These are phyloP conservation scores for Lentinus brumalis DNA, from an alignment of 768 basidiomycete species.

Conservation along the genomic window DNA sequence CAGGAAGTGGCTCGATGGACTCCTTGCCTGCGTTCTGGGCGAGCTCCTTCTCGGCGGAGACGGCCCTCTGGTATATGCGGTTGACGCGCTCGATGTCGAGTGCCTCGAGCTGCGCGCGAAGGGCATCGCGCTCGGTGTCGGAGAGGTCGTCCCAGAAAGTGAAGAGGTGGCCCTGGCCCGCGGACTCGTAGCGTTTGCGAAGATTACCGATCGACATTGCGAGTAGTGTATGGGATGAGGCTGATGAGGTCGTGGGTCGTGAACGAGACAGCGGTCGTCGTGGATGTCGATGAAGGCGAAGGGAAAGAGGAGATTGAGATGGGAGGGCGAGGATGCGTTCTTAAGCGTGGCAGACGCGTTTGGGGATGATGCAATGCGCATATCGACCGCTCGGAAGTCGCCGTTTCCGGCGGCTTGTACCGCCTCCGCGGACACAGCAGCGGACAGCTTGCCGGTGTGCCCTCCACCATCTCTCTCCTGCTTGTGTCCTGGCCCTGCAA, in stretches of 20 bases:
- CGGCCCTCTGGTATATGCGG: slow-evolving; percentile 78
- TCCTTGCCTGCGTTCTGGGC: slow-evolving; percentile 45
- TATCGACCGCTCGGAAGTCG: slow-evolving; percentile 13
- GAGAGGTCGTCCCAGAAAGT: slow-evolving; percentile 81
- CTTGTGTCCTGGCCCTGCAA: neutral
- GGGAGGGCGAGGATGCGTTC: neutral
- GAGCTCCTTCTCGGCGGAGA: slow-evolving; percentile 61
- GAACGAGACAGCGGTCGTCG: slow-evolving; percentile 3
- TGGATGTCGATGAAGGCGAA: neutral
- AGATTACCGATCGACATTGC: slow-evolving; percentile 61
- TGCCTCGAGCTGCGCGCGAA: slow-evolving; percentile 70
- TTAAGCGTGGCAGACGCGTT: slow-evolving; percentile 1
- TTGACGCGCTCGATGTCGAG: slow-evolving; percentile 93
- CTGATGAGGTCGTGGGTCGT: neutral
- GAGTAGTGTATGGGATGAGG: slow-evolving; percentile 17
- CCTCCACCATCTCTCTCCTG: neutral
- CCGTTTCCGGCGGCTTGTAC: slow-evolving; percentile 14
- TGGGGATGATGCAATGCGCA: neutral
- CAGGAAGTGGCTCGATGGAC: slow-evolving; percentile 80
- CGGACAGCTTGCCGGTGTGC: neutral
- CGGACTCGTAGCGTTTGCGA: slow-evolving; percentile 68
- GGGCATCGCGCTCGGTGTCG: slow-evolving; percentile 58
- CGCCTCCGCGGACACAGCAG: neutral
- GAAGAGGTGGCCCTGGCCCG: slow-evolving; percentile 88
- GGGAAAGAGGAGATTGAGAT: neutral